Conservation (phyloP, 2,329 filamentous ascomycete species). For the Fusarium sp. region DNA sequence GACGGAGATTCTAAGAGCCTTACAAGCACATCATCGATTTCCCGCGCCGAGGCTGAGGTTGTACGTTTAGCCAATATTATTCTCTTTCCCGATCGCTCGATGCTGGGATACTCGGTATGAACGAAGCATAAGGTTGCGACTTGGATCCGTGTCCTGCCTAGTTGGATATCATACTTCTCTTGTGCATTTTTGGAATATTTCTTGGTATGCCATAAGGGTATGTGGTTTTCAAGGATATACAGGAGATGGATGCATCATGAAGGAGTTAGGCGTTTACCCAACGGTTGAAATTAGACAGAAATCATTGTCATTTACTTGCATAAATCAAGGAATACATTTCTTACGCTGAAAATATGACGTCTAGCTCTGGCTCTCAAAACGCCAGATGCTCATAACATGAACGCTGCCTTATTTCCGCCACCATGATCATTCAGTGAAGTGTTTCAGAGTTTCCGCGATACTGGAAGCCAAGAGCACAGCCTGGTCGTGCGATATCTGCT, state of each 20-base stretch:
- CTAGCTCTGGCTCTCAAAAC: not conserved
- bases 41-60: slow-evolving; percentile 63
- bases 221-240: not conserved
- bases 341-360: not conserved
- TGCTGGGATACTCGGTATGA: slow-evolving; percentile 50
- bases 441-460: slow-evolving; percentile 40
- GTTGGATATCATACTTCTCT: not conserved
- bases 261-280: slow-evolving; percentile 27
- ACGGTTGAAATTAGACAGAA: slow-evolving; percentile 17
- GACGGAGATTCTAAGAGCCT: slow-evolving; percentile 44
- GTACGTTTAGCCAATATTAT: slow-evolving; percentile 68
- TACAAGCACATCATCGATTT: slow-evolving; percentile 45
- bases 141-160: not conserved
- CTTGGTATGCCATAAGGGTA: not conserved
- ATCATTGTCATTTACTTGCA: not conserved
- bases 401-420: not conserved
- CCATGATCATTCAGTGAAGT: slow-evolving; percentile 5
- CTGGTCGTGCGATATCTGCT: slow-evolving; percentile 43
- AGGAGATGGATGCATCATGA: slow-evolving; percentile 17
- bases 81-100: slow-evolving; percentile 64
- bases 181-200: not conserved
- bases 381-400: not conserved
- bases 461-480: slow-evolving; percentile 45
- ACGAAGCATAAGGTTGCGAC: not conserved
- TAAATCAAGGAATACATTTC: not conserved